Percentiles rank a stretch among this genome's conserved stretches.
phyloP scores from a whole-genome alignment of 2,329 filamentous ascomycete species.

The Septoria petroselini region DNA sequence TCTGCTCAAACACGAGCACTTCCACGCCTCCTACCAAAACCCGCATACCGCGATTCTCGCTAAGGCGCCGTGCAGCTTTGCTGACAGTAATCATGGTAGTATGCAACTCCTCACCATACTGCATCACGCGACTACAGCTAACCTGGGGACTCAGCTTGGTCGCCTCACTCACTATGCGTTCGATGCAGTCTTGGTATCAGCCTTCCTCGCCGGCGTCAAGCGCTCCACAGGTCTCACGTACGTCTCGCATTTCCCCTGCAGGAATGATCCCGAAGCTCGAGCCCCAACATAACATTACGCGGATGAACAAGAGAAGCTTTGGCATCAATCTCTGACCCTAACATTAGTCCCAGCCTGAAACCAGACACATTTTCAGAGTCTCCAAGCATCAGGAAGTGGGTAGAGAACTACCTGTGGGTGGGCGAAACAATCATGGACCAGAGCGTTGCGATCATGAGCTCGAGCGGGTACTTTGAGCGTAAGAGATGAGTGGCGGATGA shows the following conservation, averaged over 20 bases:
- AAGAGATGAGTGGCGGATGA: constrained; percentile 57
- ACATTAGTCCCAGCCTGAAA: constrained; percentile 74
- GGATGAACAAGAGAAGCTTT: neutral
- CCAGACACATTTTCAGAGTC: constrained; percentile 80
- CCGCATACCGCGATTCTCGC: too few relatives aligned
- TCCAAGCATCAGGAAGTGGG: constrained; percentile 79
- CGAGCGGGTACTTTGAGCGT: constrained; percentile 87
- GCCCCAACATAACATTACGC: constrained; percentile 1
- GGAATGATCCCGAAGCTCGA: neutral
- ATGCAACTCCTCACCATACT: neutral
- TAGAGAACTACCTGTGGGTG: constrained; percentile 88
- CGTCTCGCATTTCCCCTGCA: constrained; percentile 46
- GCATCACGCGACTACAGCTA: neutral
- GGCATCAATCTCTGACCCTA: constrained; percentile 38
- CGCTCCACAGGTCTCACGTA: constrained; percentile 97
- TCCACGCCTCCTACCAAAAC: too few relatives aligned
- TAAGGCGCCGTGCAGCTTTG: constrained; percentile 4
- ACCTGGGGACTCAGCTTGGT: constrained; percentile 65
- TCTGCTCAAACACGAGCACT: too few relatives aligned
- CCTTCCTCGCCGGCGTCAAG: constrained; percentile 94
- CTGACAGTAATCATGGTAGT: constrained; percentile 7
- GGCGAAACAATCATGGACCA: constrained; percentile 99
- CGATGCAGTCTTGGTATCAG: constrained; percentile 93
- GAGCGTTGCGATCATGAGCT: constrained; percentile 85
- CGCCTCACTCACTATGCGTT: constrained; percentile 92